Evolutionary conservation across 2,329 filamentous ascomycete genomes (phyloP), one percentile per base, ranked within the genome.

Genomic region (Orbilia blumenaviensis): DNA sequence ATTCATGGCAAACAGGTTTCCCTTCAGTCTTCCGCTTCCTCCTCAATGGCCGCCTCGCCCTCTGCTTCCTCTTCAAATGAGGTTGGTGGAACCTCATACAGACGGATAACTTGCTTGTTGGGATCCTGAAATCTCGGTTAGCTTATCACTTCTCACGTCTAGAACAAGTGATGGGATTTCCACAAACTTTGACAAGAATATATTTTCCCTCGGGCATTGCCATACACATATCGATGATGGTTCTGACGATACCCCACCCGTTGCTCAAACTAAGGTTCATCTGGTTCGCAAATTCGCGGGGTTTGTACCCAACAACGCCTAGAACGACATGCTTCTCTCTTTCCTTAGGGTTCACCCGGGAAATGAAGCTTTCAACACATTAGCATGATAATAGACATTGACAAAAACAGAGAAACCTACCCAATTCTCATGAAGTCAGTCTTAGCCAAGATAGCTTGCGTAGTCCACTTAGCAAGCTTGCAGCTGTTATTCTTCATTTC

Each of bases 401-500:
- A 60, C 18, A 18, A 38, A 62, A 36, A 29, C 29, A 64, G 42
- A 18, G 78, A 77, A 44, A 87, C 90, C 79, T 86, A 94, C 91
- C 93, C 95, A 83, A 99, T 90, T 87, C 98, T 99, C 93, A 99
- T 97, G 79, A 93, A 87, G 83, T 99, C 95, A n/a, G 95, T 94
- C 85, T 94, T 94, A 83, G 94, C 94, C 72, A 99, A 89, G 82
- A 99, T 97, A 82, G 91, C 92, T 87, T 99, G 95, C 46, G 94
- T 93, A 32, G 95, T 97, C 95, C 95, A 99, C 83, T 95, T 88
- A 72, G 95, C 95, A 78, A 99, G 90, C 87, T 99, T 99, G 91
- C 93, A 96, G 82, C 90, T 93, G 89, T 99, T 99, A 89, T 99
- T 99, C 92, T 99, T 99, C 95, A 99, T 99, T 87, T 99, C 95